Evolutionary conservation across 805 yeast genomes (phyloP).

Genomic region (Pichia nanzhaoensis): DNA sequence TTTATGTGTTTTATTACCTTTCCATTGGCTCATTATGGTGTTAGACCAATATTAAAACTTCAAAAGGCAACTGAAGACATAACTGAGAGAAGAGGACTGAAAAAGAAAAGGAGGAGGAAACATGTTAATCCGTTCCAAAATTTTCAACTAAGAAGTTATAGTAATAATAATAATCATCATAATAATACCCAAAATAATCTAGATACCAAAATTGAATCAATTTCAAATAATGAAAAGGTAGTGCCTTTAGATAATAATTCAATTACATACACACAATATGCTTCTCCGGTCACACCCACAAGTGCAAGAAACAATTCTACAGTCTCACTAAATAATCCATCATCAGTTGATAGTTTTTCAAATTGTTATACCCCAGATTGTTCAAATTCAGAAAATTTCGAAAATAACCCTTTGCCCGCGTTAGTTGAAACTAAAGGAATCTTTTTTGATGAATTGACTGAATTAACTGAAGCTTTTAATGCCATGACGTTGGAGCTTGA

Average conservation of each 20-base stretch:
- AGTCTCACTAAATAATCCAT: slow-evolving; percentile 9
- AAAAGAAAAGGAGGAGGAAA: slow-evolving; percentile 16
- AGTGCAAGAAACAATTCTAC: slow-evolving; percentile 9
- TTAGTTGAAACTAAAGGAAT: slow-evolving; percentile 31
- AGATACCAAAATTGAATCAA: not conserved
- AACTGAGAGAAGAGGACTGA: slow-evolving; percentile 35
- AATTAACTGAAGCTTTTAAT: slow-evolving; percentile 81
- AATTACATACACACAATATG: not conserved
- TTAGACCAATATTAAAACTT: slow-evolving; percentile 70
- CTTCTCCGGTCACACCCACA: not conserved
- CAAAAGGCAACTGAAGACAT: slow-evolving; percentile 78
- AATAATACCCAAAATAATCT: not conserved
- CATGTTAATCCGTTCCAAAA: slow-evolving; percentile 17
- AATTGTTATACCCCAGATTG: slow-evolving; percentile 7
- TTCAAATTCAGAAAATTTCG: not conserved
- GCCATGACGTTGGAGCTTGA: slow-evolving; percentile 86
- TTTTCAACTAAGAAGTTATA: slow-evolving; percentile 6
- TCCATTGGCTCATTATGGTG: slow-evolving; percentile 79
- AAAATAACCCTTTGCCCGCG: slow-evolving; percentile 16
- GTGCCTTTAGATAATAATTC: not conserved
- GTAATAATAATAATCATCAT: not conserved
- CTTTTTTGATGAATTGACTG: slow-evolving; percentile 80
- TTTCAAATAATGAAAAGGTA: too few species aligned
- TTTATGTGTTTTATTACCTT: slow-evolving; percentile 70
- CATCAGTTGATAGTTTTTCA: slow-evolving; percentile 13